Base-by-base conservation (phyloP, 495 filamentous ascomycete genomes). In the Xylaria acuta region DNA sequence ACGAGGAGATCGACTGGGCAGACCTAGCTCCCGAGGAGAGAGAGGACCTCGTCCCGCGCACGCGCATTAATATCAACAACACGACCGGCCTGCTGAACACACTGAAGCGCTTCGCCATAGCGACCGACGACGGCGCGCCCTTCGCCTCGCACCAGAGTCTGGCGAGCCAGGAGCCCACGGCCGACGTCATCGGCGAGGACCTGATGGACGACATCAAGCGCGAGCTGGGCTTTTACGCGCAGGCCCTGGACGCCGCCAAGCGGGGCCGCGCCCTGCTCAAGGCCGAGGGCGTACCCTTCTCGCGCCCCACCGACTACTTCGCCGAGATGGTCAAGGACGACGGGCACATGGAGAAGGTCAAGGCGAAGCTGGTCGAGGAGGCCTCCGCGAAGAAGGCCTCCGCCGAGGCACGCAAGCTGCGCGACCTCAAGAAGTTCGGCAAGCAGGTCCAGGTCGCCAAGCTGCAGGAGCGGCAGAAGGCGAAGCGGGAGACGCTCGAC, bases 311-410 rank as follows among this genome's bases (percentile, higher is more conserved):
- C 41, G 96, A 99, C 82, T 99, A 97, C 84, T 98, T 99, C 76
- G 96, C 96, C 34, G 96, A 99, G 87, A 99, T 97, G 93, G 89
- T 98, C 72, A 97, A 98, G 87, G 93, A 90, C 77, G 97, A 99
- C 83, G 95, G 97, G 85, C 97, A 97, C 79, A 99, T 99, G 96
- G 92, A 92, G 75, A 92, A 91, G 85, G 93, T 99, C 81, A 97
- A 96, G 87, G 89, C 90, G 80, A 97, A 97, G 88, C 85, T 98
- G 77, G 88, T 95, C 71, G 95, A 98, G 74, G 94, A 95, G 80
- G 96, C 95, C 12, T 93, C 95, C 40, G 84, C 87, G 64, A 97
- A 96, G 88, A 97, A 97, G 87, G 95, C 97, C 2, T 88, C 93
- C 8, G 90, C 91, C 25, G 96, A 99, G 81, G 96, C 96, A 34